Conservation (phyloP, 208 protist genomes). For the Histomonas meleagridis region DNA sequence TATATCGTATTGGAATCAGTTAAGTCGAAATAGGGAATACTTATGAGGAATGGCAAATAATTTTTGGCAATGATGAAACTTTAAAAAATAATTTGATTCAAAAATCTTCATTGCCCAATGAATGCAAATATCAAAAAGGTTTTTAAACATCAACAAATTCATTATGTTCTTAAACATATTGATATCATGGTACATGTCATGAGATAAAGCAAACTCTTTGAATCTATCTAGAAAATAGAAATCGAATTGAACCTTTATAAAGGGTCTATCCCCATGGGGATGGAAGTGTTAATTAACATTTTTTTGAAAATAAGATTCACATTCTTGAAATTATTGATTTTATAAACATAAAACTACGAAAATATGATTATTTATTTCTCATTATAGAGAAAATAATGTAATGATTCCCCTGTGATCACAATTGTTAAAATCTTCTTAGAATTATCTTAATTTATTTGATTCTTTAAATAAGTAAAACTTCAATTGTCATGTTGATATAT, state of each 20-base stretch:
- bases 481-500: too few species aligned
- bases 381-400: not conserved
- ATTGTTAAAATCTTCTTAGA: not conserved
- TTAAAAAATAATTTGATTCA: not conserved
- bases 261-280: not conserved
- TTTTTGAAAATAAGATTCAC: not conserved
- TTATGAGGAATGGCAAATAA: not conserved
- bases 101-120: not conserved
- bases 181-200: not conserved
- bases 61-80: not conserved
- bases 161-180: not conserved
- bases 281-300: not conserved
- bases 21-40: not conserved
- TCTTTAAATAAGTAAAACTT: too few species aligned
- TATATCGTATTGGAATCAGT: not conserved
- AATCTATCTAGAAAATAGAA: not conserved
- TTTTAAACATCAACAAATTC: slow-evolving; percentile 4
- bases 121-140: not conserved
- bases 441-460: too few species aligned
- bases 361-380: not conserved
- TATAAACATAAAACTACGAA: not conserved
- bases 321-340: slow-evolving; percentile 8
- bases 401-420: not conserved
- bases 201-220: not conserved
- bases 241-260: not conserved